Evolutionary conservation across 2,329 filamentous ascomycete genomes (phyloP).

Genomic region (Penicillium sp.): DNA sequence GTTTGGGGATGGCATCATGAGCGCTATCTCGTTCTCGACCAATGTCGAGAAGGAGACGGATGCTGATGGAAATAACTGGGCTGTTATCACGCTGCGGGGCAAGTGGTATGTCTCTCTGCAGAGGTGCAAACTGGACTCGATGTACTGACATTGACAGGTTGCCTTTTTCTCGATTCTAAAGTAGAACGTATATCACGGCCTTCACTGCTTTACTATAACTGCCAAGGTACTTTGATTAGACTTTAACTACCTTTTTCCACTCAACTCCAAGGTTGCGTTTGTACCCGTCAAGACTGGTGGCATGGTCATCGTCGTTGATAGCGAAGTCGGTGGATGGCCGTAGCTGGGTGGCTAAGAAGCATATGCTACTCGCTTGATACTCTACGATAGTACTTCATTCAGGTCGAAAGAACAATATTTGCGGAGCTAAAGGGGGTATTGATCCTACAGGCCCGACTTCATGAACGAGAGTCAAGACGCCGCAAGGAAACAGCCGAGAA

Average conservation of each 20-base stretch:
- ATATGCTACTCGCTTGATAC: neutral
- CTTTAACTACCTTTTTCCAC: neutral
- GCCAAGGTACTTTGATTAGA: neutral
- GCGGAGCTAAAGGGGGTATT: constrained; percentile 10
- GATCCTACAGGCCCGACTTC: neutral
- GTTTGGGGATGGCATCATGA: constrained; percentile 93
- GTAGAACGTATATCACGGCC: neutral
- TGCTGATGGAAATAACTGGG: constrained; percentile 73
- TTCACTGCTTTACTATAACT: neutral
- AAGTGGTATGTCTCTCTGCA: constrained; percentile 61
- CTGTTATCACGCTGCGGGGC: constrained; percentile 73
- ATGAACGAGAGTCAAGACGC: neutral
- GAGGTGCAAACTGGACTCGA: neutral
- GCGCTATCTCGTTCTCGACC: constrained; percentile 83
- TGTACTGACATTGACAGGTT: constrained; percentile 29
- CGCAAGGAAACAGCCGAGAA: neutral
- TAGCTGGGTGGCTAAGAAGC: too few relatives aligned
- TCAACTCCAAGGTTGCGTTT: neutral
- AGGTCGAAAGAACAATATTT: neutral
- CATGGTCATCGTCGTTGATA: too few relatives aligned
- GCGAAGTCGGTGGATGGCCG: too few relatives aligned
- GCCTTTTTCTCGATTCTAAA: constrained; percentile 45
- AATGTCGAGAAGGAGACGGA: constrained; percentile 93
- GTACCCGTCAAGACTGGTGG: too few relatives aligned
- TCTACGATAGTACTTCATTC: neutral